Base-by-base conservation (phyloP, 2,329 filamentous ascomycete genomes). In the Chrysosphaeria jannelii region DNA sequence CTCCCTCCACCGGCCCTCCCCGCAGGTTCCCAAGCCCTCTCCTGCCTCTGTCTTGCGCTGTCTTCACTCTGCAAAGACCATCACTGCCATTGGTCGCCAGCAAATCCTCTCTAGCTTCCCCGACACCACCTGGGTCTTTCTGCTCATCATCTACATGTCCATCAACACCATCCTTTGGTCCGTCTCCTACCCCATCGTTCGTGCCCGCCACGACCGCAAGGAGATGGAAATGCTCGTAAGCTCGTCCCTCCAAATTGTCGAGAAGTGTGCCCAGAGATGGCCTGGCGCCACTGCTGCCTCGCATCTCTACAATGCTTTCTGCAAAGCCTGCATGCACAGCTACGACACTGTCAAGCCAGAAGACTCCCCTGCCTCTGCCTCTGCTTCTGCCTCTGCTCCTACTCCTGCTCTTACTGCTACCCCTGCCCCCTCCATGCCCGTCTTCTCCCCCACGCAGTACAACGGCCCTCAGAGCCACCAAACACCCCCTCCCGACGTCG, bases 61-160 rank as follows among this genome's bases (percentile, higher is more conserved):
- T 39, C 91, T 71, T 36, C 66, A 85, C 21, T 78, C 75, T 19
- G 67, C 75, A 22, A 55, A 66, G 8, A 74, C 64, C 42, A 79
- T 90, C 37, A 74, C 91, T 34, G 57, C 67, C 32, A 62, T 81
- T 39, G 69, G 78, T 21, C 63, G 62, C 37, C 65, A 70, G 35
- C 78, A 90, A 41, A 69, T 90, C 37, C 59, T 68, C 32, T 64
- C 57, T 10, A 57, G 59, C 9, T 65, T 64, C 12, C 62, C 85
- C 8, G 81, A 91, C 37, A 53, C 91, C 29, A 91, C 79, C 1
- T 93, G 81, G 81, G 68, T 90, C 20, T 90, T 90, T 37, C 62
- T 89, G 1, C 57, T 90, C 28, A 66, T 70, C 11, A 57, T 93
- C 19, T 91, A 88, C 46, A 85, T 88, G 63, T 66, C 74, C 4